phyloP scores from a whole-genome alignment of 2,329 filamentous ascomycete genomes.

The Neofusicoccum kwambonambiense region DNA sequence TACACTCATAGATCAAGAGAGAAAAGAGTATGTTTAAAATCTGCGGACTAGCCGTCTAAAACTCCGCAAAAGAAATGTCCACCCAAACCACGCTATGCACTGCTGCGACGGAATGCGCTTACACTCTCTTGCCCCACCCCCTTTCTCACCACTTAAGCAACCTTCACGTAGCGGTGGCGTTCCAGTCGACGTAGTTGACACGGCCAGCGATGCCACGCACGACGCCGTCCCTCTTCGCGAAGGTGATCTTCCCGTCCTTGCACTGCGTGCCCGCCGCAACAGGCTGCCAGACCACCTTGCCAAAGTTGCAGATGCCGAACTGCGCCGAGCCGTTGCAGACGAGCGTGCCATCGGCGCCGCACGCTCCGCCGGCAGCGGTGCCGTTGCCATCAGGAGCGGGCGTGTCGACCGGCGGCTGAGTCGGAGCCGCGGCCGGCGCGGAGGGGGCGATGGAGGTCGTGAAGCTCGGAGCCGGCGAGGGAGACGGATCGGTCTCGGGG shows the following conservation, averaged over 20 bases:
- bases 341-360: constrained; percentile 15
- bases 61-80: no score
- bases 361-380: not conserved
- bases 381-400: not conserved
- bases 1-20: no score
- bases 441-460: not conserved
- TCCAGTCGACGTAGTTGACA: not conserved
- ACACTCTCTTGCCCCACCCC: not conserved
- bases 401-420: not conserved
- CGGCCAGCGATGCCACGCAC: not conserved
- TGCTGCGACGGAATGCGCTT: not conserved
- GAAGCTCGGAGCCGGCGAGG: not conserved
- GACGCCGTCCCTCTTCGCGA: not conserved
- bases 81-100: not conserved
- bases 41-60: no score
- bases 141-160: not conserved
- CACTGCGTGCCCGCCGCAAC: constrained; percentile 38
- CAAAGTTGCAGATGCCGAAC: constrained; percentile 23
- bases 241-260: constrained; percentile 30
- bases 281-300: constrained; percentile 20
- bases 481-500: not conserved
- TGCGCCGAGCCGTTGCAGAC: constrained; percentile 20
- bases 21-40: no score
- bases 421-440: not conserved
- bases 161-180: no score